A percentile compares a stretch with the other conserved stretches of the same genome.
These are phyloP conservation scores for Zygosaccharomyces lentus DNA, from an alignment of 805 yeast species.

Conservation along the genomic window DNA sequence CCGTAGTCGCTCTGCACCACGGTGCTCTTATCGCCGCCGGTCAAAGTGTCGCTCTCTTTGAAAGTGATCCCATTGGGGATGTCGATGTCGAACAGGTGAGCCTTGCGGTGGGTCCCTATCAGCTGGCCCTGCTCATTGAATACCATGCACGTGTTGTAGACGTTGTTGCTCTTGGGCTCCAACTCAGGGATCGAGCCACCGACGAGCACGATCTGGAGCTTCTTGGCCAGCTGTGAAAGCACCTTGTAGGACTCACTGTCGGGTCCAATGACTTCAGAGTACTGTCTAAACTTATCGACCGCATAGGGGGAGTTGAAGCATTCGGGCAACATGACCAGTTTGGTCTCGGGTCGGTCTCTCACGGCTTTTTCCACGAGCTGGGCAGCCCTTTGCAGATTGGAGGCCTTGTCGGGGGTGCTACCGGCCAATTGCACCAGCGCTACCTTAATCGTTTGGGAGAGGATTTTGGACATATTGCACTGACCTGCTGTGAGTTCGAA, in stretches of 20 bases:
- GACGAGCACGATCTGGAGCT: conserved; percentile 57
- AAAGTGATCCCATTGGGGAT: conserved; percentile 88
- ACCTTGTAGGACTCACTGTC: conserved; percentile 57
- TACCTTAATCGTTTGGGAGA: conserved; percentile 55
- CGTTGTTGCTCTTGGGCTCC: conserved; percentile 48
- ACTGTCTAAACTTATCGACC: conserved; percentile 77
- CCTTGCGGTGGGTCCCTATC: conserved; percentile 86
- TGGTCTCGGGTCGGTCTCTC: conserved; percentile 51
- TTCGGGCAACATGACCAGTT: conserved; percentile 85
- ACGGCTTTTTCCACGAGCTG: conserved; percentile 62
- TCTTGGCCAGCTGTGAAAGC: conserved; percentile 61
- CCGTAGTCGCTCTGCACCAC: conserved; percentile 37
- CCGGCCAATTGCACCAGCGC: conserved; percentile 88
- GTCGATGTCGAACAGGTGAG: conserved; percentile 86
- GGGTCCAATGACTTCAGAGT: conserved; percentile 79
- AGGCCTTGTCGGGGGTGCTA: conserved; percentile 59
- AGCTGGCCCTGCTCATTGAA: conserved; percentile 69
- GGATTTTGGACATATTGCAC: conserved; percentile 11
- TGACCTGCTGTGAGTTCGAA: not conserved
- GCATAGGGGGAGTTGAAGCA: conserved; percentile 96
- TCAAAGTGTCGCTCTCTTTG: conserved; percentile 70
- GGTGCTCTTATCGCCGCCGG: conserved; percentile 80
- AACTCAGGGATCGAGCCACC: conserved; percentile 94
- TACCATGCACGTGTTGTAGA: conserved; percentile 70
- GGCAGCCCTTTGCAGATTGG: conserved; percentile 67